These are phyloP conservation scores for Arachis monticola DNA, from an alignment of 331 rosid species.

Conservation along the genomic window DNA sequence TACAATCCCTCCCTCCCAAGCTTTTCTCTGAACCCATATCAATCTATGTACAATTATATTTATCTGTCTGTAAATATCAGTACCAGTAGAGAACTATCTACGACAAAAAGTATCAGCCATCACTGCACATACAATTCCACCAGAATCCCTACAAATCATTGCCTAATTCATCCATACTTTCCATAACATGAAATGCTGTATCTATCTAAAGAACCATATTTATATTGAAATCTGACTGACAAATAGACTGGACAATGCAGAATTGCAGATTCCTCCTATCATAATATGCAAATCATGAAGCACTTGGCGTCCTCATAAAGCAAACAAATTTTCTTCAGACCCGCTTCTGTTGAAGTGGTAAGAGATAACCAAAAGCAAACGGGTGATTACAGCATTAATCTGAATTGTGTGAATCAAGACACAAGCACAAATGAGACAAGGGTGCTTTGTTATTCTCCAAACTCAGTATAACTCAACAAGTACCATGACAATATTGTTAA, in stretches of 20 bases:
- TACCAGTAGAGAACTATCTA: not conserved
- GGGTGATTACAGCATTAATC: not conserved
- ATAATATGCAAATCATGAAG: not conserved
- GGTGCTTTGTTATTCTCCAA: not conserved
- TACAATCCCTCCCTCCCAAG: constrained; percentile 7
- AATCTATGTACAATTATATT: constrained; percentile 1
- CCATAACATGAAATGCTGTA: constrained; percentile 10
- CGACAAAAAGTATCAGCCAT: not conserved
- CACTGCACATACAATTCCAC: not conserved
- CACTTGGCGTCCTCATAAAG: not conserved
- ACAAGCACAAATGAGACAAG: not conserved
- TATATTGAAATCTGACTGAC: not conserved
- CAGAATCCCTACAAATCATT: constrained; percentile 8
- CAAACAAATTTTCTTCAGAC: not conserved
- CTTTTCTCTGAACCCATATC: not conserved
- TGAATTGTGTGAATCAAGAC: constrained; percentile 18
- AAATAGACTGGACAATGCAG: not conserved
- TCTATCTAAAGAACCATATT: not conserved
- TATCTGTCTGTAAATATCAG: constrained; percentile 9
- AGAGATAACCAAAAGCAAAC: constrained; percentile 3
- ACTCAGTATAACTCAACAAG: constrained; percentile 20
- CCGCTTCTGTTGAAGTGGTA: not conserved
- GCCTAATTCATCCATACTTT: constrained; percentile 12
- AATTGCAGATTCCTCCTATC: not conserved
- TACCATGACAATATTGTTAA: not conserved